phyloP scores from a whole-genome alignment of 2,329 filamentous ascomycete genomes.

The Alternaria atra region DNA sequence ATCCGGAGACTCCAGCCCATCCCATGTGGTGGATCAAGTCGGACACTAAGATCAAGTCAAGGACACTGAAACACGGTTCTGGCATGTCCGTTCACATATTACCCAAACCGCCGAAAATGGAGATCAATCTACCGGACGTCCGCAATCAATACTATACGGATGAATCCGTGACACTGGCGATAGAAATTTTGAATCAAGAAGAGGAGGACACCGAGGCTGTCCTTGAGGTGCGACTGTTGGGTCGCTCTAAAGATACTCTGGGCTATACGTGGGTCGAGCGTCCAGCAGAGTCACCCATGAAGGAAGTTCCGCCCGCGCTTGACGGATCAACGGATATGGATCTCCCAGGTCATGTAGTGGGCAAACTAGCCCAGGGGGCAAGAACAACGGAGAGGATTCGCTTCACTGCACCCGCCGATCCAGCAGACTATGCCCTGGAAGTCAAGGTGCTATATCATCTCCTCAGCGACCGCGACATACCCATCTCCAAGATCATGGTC shows the following conservation, averaged over 20 bases:
- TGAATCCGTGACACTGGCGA: slow-evolving; percentile 73
- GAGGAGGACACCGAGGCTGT: slow-evolving; percentile 78
- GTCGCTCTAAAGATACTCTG: slow-evolving; percentile 59
- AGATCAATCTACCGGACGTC: slow-evolving; percentile 71
- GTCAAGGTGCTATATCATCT: slow-evolving; percentile 81
- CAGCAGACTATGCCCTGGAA: slow-evolving; percentile 72
- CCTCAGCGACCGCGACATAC: slow-evolving; percentile 79
- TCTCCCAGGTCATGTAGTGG: slow-evolving; percentile 50
- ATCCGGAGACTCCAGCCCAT: slow-evolving; percentile 39
- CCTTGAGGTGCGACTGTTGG: slow-evolving; percentile 73
- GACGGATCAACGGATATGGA: slow-evolving; percentile 38
- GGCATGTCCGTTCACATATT: slow-evolving; percentile 73
- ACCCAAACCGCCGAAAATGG: slow-evolving; percentile 91
- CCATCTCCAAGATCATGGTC: slow-evolving; percentile 76
- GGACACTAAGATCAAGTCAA: slow-evolving; percentile 33
- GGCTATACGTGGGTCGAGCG: slow-evolving; percentile 59
- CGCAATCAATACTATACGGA: slow-evolving; percentile 83
- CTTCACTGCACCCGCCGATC: slow-evolving; percentile 54
- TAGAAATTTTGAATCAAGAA: slow-evolving; percentile 83
- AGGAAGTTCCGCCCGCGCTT: slow-evolving; percentile 37
- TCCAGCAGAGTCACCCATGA: slow-evolving; percentile 43
- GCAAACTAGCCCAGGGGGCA: slow-evolving; percentile 43
- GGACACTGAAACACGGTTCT: slow-evolving; percentile 41
- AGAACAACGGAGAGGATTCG: slow-evolving; percentile 47
- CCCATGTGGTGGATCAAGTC: slow-evolving; percentile 49